Base-by-base conservation (phyloP, 2,329 filamentous ascomycete species). In the Stagonosporopsis rhizophila region DNA sequence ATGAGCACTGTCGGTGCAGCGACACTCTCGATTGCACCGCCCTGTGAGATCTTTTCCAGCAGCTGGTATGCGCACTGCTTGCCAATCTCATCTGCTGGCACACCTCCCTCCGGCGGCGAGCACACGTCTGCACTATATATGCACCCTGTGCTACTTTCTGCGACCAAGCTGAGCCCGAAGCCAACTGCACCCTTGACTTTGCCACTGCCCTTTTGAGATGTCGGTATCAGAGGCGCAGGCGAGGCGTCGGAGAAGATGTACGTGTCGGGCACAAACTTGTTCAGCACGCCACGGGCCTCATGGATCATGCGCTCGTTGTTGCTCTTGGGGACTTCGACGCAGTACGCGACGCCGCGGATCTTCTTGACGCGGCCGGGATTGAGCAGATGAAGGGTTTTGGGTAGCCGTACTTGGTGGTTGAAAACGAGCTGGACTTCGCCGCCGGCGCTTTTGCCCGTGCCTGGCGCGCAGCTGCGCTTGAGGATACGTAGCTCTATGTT, bases 281-380 rank as follows among this genome's bases (percentile, higher is more conserved):
- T 99, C 42, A 99, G 82, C 11, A 99, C 84, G 44, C 92, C 92
- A 66, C 94, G 84, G 11, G 93, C 92, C 2, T 89, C 86, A 70
- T 96, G 91, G 70, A 98, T 99, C 90, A 97, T 96, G 62, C 95
- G 85, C 60, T 89, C 91, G 74, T 98, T 99, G 75, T 97, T 97
- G 45, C 89, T 92, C 0, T 91, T 94, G 11, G 91, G 90, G 0
- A 98, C 93, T 42, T 96, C 95, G 0, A 91, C 92, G 52, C 90
- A 90, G 77, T 98, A 99, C 44, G 95, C 93, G 39, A 99, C 95
- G 56, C 95, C 95, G 53, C 94, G 85, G 64, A 99, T 90, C 66
- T 88, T 87, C 83, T 92, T 94, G 69, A 99, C 89, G 52, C 91
- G 83, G 7, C 95, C 95, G 0, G 93, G 87, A 61, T 86, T 90